phyloP scores from a whole-genome alignment of 1,139 yeast species.

The Blastobotrys apis region DNA sequence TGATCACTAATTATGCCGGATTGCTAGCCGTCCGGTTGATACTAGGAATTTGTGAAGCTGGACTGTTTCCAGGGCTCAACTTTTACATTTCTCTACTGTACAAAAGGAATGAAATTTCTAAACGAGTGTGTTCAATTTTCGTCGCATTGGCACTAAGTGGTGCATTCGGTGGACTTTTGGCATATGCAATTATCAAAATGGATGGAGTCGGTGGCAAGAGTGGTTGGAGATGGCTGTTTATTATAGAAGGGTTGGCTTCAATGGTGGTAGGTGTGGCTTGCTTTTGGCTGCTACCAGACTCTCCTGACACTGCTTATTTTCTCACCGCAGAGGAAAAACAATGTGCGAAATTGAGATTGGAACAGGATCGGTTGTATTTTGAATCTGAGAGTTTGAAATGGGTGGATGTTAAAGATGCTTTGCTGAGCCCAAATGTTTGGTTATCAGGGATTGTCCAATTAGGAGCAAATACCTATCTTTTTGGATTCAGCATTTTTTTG shows the following conservation, averaged over 20 bases:
- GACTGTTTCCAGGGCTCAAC: conserved; percentile 50
- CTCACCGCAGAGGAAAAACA: conserved; percentile 42
- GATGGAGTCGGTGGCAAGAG: conserved; percentile 51
- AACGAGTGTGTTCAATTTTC: conserved; percentile 11
- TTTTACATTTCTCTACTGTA: conserved; percentile 28
- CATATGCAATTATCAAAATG: conserved; percentile 38
- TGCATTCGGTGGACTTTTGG: conserved; percentile 47
- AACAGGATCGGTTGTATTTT: conserved; percentile 20
- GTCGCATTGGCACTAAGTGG: conserved; percentile 13
- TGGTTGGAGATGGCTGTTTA: conserved; percentile 79
- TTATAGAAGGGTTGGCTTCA: conserved; percentile 60
- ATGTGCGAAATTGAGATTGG: conserved; percentile 45
- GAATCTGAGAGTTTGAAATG: conserved; percentile 27
- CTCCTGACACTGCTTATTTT: conserved; percentile 47
- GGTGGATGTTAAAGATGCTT: background rate
- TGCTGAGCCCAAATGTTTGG: conserved; percentile 24
- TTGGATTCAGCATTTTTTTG: conserved; percentile 29
- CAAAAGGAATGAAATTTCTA: conserved; percentile 29
- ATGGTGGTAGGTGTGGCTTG: conserved; percentile 46
- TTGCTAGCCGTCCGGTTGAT: conserved; percentile 46
- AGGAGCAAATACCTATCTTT: conserved; percentile 24
- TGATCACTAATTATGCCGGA: conserved; percentile 43
- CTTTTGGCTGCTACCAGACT: conserved; percentile 49
- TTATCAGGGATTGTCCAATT: conserved; percentile 20
- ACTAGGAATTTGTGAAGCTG: conserved; percentile 56